These are phyloP conservation scores for Paraurostyla sp. DNA, from an alignment of 73 alveolate genomes.

Conservation along the genomic window DNA sequence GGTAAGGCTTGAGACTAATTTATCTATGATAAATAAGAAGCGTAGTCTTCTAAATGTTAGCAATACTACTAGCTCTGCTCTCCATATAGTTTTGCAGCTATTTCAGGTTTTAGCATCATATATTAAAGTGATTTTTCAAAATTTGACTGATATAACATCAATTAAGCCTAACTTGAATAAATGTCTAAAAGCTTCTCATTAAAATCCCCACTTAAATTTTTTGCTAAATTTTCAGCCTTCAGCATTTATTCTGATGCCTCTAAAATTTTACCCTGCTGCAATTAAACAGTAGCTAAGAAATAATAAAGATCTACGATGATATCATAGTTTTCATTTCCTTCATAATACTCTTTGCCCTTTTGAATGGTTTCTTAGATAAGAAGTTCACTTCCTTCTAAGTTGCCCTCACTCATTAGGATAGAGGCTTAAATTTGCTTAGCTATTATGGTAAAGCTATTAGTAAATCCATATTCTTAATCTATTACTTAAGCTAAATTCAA, in stretches of 20 bases:
- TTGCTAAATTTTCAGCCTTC: constrained; percentile 19
- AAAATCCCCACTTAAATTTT: constrained; percentile 19
- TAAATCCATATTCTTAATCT: neutral
- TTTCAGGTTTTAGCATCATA: neutral
- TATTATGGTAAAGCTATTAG: neutral
- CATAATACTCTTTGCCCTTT: neutral
- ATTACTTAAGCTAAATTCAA: neutral
- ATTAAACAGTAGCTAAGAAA: neutral
- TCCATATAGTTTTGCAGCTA: constrained; percentile 24
- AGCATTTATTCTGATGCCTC: neutral
- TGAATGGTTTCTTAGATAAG: neutral
- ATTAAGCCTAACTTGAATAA: neutral
- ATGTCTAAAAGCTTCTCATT: constrained; percentile 32
- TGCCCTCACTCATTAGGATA: neutral
- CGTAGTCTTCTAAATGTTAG: constrained; percentile 24
- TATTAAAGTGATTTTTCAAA: neutral
- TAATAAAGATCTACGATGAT: neutral
- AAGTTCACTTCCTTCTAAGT: neutral
- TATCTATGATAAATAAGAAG: neutral
- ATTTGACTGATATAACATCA: neutral
- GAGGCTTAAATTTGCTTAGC: neutral
- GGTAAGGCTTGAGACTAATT: neutral
- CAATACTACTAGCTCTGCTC: constrained; percentile 17
- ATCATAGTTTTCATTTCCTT: constrained; percentile 7
- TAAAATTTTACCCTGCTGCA: neutral